These are phyloP conservation scores for Bimuria novae-zelandiae DNA, from an alignment of 2,329 filamentous ascomycete genomes.

Conservation along the genomic window DNA sequence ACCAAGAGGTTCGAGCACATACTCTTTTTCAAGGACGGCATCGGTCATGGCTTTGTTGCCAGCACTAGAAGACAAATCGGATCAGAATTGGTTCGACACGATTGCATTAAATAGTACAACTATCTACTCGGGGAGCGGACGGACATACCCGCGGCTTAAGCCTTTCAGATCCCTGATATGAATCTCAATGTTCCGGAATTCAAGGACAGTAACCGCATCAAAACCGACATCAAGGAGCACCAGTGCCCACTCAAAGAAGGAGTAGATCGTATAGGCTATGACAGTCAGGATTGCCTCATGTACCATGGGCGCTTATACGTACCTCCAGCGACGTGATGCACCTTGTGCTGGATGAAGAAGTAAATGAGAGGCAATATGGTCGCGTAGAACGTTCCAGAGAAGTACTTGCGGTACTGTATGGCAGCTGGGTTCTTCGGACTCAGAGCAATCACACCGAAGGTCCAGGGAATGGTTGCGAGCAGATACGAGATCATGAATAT, in stretches of 20 bases:
- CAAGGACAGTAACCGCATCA: conserved; percentile 89
- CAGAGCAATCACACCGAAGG: conserved; percentile 82
- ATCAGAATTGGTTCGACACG: conserved; percentile 42
- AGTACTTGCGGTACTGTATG: conserved; percentile 84
- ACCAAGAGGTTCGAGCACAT: conserved; percentile 47
- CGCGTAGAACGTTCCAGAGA: conserved; percentile 84
- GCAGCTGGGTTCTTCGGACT: conserved; percentile 84
- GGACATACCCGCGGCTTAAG: conserved; percentile 96
- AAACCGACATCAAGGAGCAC: conserved; percentile 96
- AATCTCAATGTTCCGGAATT: conserved; percentile 88
- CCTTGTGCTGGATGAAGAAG: conserved; percentile 98
- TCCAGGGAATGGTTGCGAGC: conserved; percentile 94
- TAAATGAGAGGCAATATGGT: conserved; percentile 89
- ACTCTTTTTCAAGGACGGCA: conserved; percentile 72
- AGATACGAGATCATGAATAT: conserved; percentile 99
- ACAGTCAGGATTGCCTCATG: conserved; percentile 25
- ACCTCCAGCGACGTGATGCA: conserved; percentile 93
- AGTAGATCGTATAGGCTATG: conserved; percentile 92
- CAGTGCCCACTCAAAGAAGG: conserved; percentile 96
- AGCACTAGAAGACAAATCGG: conserved; percentile 46
- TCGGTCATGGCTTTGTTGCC: conserved; percentile 52
- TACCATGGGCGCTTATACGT: conserved; percentile 44
- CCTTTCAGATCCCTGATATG: conserved; percentile 88
- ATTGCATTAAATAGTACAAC: conserved; percentile 51
- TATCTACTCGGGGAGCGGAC: conserved; percentile 88